These are phyloP conservation scores for Sugiyamaella smithiae DNA, from an alignment of 805 yeast genomes.

Conservation along the genomic window DNA sequence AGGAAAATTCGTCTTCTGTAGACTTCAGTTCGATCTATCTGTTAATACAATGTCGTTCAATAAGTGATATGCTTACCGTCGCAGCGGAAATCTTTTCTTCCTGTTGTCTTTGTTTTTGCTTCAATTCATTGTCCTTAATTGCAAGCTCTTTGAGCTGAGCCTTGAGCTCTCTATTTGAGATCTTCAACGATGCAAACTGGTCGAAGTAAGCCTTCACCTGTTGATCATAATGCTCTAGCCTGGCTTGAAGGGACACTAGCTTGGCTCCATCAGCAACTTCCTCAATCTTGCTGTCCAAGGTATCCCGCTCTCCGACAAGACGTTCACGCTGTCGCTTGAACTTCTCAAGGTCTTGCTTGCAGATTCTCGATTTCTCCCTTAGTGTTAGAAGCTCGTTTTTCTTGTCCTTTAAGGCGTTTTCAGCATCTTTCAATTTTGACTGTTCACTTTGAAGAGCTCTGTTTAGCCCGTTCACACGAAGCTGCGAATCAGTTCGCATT, in stretches of 20 bases:
- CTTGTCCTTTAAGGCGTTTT: neutral
- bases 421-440: neutral
- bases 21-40: neutral
- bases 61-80: too few relatives aligned
- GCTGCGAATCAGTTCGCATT: conserved; percentile 40
- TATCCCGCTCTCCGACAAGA: conserved; percentile 2
- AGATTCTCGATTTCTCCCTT: neutral
- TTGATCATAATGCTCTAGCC: neutral
- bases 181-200: neutral
- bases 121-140: too few relatives aligned
- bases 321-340: neutral
- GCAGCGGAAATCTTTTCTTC: too few relatives aligned
- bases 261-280: conserved; percentile 3
- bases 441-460: neutral
- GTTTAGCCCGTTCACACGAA: neutral
- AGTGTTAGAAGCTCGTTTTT: neutral
- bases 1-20: neutral
- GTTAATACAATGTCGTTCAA: too few relatives aligned
- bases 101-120: too few relatives aligned
- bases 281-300: conserved; percentile 5
- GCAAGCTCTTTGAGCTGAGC: neutral
- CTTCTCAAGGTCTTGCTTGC: neutral
- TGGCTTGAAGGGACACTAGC: neutral
- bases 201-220: neutral
- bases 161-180: neutral